These are phyloP conservation scores for Deinandra increscens DNA, from an alignment of 129 eudicot genomes.

Conservation along the genomic window DNA sequence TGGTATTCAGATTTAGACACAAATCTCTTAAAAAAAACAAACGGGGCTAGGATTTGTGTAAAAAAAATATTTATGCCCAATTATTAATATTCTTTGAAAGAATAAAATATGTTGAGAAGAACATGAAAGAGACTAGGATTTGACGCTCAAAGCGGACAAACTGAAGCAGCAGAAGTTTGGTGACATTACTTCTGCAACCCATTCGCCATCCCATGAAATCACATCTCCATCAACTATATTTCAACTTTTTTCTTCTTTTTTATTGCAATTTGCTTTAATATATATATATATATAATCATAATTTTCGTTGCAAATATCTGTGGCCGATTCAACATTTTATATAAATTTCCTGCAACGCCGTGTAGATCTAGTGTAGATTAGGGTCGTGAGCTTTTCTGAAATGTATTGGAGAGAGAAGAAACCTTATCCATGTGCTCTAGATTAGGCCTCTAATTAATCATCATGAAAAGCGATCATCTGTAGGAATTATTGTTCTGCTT, in stretches of 20 bases:
- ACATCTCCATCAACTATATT: constrained; percentile 12
- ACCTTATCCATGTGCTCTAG: constrained; percentile 12
- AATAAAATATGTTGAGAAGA: too few relatives aligned
- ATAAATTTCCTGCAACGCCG: neutral
- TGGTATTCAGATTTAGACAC: too few relatives aligned
- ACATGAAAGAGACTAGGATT: neutral
- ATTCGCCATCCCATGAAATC: constrained; percentile 8
- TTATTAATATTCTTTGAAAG: too few relatives aligned
- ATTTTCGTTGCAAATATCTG: neutral
- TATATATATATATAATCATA: neutral
- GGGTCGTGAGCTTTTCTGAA: constrained; percentile 5
- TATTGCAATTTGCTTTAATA: constrained; percentile 1
- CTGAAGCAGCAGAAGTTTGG: neutral
- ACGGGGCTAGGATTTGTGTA: too few relatives aligned
- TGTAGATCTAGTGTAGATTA: constrained; percentile 27
- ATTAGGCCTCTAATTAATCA: too few relatives aligned
- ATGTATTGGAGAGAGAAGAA: neutral
- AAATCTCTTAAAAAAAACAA: too few relatives aligned
- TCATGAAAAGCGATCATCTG: constrained; percentile 13
- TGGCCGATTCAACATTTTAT: neutral
- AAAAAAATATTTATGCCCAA: too few relatives aligned
- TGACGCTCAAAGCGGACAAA: constrained; percentile 31
- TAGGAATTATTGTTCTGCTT: constrained; percentile 15
- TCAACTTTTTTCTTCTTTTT: constrained; percentile 6
- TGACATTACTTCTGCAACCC: constrained; percentile 7